Conservation (phyloP, 306 rosid genomes). For the Castanea sativa region DNA sequence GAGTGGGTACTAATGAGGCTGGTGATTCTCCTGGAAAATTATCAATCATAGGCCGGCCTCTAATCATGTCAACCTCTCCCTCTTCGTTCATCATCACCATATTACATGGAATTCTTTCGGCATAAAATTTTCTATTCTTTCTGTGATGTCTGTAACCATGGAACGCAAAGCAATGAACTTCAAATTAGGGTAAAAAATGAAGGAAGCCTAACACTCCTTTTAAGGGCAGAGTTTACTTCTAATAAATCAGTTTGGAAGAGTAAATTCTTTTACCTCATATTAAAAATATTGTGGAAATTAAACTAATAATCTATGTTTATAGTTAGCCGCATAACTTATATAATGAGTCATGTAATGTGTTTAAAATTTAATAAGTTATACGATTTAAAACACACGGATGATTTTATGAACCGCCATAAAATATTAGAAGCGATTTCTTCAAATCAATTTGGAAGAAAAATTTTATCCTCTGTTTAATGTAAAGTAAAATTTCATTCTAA, state of each 20-base stretch:
- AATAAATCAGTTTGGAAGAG: too few species aligned
- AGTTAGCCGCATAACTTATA: too few species aligned
- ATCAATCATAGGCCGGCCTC: slow-evolving; percentile 15
- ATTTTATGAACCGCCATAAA: too few species aligned
- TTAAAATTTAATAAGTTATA: too few species aligned
- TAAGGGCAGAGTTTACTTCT: not conserved
- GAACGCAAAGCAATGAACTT: not conserved
- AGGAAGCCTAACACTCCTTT: not conserved
- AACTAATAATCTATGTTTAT: too few species aligned
- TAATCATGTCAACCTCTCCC: slow-evolving; percentile 45
- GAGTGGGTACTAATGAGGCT: slow-evolving; percentile 8
- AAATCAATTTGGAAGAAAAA: too few species aligned
- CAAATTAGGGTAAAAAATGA: not conserved
- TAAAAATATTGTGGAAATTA: too few species aligned
- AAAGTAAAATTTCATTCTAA: not conserved
- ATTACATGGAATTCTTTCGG: slow-evolving; percentile 39
- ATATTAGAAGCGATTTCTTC: too few species aligned
- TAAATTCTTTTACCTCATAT: too few species aligned
- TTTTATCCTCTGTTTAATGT: not conserved
- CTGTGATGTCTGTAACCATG: slow-evolving; percentile 42
- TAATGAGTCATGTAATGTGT: too few species aligned
- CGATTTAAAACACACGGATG: too few species aligned
- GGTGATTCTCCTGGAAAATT: slow-evolving; percentile 7
- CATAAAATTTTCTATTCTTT: slow-evolving; percentile 35
- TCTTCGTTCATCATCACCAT: slow-evolving; percentile 53